Percentiles rank a stretch among this genome's conserved stretches.
Conservation (phyloP, 257 asterid genomes). For the Eucommia ulmoides region DNA sequence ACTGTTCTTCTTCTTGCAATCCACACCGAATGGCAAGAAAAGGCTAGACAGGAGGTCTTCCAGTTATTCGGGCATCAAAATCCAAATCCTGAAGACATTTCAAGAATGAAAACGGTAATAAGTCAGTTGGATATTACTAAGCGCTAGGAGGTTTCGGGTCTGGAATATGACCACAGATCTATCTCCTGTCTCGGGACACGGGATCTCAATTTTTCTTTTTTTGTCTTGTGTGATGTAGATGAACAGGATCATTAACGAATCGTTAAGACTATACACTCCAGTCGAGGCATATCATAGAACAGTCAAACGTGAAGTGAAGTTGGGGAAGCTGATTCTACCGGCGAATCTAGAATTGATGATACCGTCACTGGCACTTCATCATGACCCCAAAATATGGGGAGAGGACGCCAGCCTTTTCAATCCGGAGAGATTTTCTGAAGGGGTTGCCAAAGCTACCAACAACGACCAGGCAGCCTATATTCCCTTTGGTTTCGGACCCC, state of each 20-base stretch:
- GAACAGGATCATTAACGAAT: neutral
- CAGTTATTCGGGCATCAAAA: neutral
- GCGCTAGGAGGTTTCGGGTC: neutral
- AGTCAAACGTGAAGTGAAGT: neutral
- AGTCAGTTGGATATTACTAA: neutral
- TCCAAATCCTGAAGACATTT: neutral
- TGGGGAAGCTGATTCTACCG: constrained; percentile 26
- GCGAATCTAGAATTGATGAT: constrained; percentile 26
- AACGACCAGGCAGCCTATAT: constrained; percentile 33
- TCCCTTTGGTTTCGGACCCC: constrained; percentile 49
- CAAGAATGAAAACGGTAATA: neutral
- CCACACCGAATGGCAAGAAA: neutral
- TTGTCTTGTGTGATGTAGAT: neutral
- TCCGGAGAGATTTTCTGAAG: constrained; percentile 44
- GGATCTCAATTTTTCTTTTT: neutral
- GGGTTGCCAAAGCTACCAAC: constrained; percentile 49
- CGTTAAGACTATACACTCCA: neutral
- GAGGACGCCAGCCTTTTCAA: constrained; percentile 36
- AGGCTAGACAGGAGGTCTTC: neutral
- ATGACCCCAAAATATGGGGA: constrained; percentile 40
- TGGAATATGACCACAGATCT: neutral
- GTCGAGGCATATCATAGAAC: neutral
- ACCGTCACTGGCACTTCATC: constrained; percentile 32
- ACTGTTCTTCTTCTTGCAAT: neutral
- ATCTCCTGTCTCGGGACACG: neutral